Base-by-base conservation (phyloP, 441 rosid species). In the Raphanus hybrid region DNA sequence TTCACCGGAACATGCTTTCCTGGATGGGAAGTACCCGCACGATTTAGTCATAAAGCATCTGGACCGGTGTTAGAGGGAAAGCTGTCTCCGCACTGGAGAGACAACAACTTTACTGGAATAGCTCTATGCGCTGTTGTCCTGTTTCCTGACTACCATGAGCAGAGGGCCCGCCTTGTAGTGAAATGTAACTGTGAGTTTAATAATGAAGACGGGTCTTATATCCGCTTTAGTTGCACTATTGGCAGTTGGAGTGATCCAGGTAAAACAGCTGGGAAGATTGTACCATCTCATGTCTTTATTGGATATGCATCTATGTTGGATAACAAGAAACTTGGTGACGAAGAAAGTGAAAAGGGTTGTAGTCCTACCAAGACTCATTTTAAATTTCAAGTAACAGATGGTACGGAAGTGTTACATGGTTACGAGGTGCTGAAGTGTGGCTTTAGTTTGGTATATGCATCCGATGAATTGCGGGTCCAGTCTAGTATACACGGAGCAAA, bases 321-420 rank as follows among this genome's bases (percentile, higher is more conserved):
- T 69, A 11, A 34, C 52, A 69, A 55, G 2, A 69, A 34, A 55
- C 50, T 5, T 18, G 18, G 18, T 8, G 72, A 8, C 0, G 43
- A 27, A 4, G 63, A 29, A 8, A 3, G 48, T 29, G n/a, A 14
- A 32, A 43, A 52, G 1, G 10, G 9, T 4, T 68, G 72, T 52
- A 32, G 6, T 27, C 14, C 3, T 32, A 52, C 29, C 0, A 3
- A 68, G 9, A 7, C 48, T 15, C 52, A 14, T 6, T 1, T 69
- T 69, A 15, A 52, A 11, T 69, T 69, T 32, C 45, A 52, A 69
- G 72, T 69, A 2, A 69, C 62, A 50, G 72, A 66, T 45, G 70
- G 58, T 66, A 23, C 37, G 0, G 6, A 45, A 66, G 70, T 6
- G 57, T 3, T 66, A 23, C 0, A 23, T 6, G 54, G 11, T 12